These are phyloP conservation scores for Vitis hybrid DNA, from an alignment of 177 flowering plant genomes.

Conservation along the genomic window DNA sequence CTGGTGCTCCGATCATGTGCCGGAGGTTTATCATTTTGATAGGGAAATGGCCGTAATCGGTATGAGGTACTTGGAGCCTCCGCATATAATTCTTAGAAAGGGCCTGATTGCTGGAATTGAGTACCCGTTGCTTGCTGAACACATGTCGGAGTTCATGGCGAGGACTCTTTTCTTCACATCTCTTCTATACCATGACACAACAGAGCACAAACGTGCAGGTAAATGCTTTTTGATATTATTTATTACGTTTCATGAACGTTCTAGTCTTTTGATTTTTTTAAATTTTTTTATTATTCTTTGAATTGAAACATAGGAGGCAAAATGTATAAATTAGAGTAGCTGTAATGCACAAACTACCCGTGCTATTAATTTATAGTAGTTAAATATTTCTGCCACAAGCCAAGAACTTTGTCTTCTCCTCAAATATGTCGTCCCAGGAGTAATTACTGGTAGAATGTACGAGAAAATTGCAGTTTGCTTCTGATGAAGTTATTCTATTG, in stretches of 20 bases:
- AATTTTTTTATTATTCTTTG: background rate
- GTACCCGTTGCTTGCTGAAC: conserved; percentile 89
- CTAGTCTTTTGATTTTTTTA: background rate
- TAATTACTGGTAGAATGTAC: too few relatives aligned
- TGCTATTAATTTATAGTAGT: too few relatives aligned
- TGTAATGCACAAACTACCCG: too few relatives aligned
- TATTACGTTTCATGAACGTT: background rate
- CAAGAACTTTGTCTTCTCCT: too few relatives aligned
- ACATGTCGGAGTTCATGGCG: conserved; percentile 84
- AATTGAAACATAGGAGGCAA: too few relatives aligned
- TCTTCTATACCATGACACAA: conserved; percentile 68
- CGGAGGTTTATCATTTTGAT: conserved; percentile 93
- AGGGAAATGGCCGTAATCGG: conserved; percentile 82
- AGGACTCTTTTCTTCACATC: conserved; percentile 80
- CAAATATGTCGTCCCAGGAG: too few relatives aligned
- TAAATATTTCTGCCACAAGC: too few relatives aligned
- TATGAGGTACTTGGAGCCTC: conserved; percentile 94
- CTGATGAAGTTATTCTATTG: background rate
- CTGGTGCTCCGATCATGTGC: conserved; percentile 80
- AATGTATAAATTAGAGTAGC: too few relatives aligned
- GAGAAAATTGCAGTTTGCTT: too few relatives aligned
- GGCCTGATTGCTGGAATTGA: conserved; percentile 87
- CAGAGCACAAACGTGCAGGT: conserved; percentile 84
- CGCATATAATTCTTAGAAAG: conserved; percentile 89
- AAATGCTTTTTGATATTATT: conserved; percentile 8